Percentiles rank a stretch among this genome's conserved stretches.
Evolutionary conservation across 1,139 yeast genomes (phyloP).

Genomic region (Scheffersomyces stambukii): DNA sequence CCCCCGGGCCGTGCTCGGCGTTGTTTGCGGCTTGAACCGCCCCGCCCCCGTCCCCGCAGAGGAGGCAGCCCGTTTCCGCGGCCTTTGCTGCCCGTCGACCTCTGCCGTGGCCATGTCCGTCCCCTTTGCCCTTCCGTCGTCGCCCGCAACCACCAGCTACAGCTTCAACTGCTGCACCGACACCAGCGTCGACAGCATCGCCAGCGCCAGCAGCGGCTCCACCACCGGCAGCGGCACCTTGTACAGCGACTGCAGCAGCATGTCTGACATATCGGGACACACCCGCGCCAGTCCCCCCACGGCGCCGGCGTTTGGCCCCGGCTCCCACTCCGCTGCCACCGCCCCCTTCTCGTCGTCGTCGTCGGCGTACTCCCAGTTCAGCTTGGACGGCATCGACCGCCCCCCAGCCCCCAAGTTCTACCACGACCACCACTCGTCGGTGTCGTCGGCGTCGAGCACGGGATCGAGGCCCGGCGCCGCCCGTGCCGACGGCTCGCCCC

Average conservation of each 20-base stretch:
- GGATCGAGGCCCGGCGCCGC: no score
- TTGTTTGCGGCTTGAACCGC: no score
- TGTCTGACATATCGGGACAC: not conserved
- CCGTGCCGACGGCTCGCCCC: no score
- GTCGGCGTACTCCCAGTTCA: not conserved
- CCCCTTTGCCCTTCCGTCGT: not conserved
- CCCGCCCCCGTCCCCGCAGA: no score
- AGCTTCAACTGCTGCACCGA: not conserved
- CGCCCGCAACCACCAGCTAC: not conserved
- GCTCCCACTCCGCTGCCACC: no score
- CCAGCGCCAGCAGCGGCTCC: not conserved
- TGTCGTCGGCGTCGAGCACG: conserved; percentile 8
- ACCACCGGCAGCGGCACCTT: not conserved
- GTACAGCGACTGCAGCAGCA: no score
- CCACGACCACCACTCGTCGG: conserved; percentile 7
- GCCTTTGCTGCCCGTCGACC: no score
- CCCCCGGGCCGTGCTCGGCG: no score
- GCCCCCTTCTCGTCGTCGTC: no score
- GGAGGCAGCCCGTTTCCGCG: no score
- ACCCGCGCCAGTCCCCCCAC: not conserved
- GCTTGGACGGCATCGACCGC: not conserved
- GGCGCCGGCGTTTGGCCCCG: no score
- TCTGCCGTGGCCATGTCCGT: no score
- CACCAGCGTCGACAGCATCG: not conserved
- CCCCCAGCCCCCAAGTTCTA: not conserved